These are phyloP conservation scores for Cladosporium sp. DNA, from an alignment of 2,329 filamentous ascomycete species.

Conservation along the genomic window DNA sequence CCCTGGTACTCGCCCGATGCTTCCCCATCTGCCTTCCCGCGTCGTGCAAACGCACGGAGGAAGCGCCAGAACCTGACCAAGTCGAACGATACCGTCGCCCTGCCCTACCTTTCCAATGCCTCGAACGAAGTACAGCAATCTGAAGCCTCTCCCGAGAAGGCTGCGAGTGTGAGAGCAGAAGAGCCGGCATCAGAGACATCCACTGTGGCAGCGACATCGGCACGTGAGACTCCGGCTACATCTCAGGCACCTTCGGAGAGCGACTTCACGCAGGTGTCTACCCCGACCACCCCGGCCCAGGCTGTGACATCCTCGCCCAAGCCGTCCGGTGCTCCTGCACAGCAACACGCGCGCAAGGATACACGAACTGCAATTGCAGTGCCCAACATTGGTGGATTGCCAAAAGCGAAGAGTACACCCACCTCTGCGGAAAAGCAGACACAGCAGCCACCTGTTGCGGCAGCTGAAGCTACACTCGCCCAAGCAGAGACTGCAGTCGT, in stretches of 20 bases:
- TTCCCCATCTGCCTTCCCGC: constrained; percentile 50
- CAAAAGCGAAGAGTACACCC: constrained; percentile 44
- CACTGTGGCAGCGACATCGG: constrained; percentile 46
- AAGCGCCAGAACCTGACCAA: constrained; percentile 41
- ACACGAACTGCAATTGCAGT: constrained; percentile 49
- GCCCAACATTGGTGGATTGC: constrained; percentile 53
- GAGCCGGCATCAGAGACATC: constrained; percentile 44
- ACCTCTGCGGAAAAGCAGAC: constrained; percentile 39
- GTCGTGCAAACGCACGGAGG: constrained; percentile 50
- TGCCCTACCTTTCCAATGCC: constrained; percentile 41
- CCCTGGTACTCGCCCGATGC: constrained; percentile 62
- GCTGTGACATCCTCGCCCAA: constrained; percentile 34
- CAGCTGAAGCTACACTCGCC: background rate
- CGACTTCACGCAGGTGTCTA: constrained; percentile 44
- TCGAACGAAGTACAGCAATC: constrained; percentile 14
- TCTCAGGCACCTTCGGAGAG: constrained; percentile 60
- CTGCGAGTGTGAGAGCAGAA: constrained; percentile 21
- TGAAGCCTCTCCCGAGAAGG: background rate
- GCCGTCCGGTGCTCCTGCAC: constrained; percentile 31
- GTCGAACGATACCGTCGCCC: constrained; percentile 46
- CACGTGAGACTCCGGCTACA: constrained; percentile 58
- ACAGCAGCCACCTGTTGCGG: background rate
- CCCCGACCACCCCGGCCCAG: constrained; percentile 52
- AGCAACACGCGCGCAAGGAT: constrained; percentile 39
- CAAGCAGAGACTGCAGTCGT: background rate